These are phyloP conservation scores for Coemansia sp. DNA, from an alignment of 192 early-diverging fungal genomes.

Conservation along the genomic window DNA sequence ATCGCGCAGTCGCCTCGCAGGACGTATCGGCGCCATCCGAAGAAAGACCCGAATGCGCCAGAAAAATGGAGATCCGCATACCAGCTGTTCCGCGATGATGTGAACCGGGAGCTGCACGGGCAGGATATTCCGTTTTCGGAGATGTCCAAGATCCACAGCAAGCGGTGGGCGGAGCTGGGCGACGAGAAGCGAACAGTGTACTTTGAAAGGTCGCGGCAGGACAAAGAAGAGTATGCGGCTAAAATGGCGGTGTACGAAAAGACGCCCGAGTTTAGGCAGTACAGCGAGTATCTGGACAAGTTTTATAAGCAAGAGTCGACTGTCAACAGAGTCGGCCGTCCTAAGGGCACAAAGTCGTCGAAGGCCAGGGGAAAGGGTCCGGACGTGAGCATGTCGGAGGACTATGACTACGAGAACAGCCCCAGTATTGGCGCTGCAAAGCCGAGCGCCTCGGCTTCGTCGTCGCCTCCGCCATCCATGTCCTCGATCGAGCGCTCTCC, in stretches of 20 bases:
- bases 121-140: slow-evolving; percentile 45
- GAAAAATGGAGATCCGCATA: slow-evolving; percentile 54
- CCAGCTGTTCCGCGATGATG: slow-evolving; percentile 53
- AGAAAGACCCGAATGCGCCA: slow-evolving; percentile 48
- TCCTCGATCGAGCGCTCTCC: neutral
- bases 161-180: slow-evolving; percentile 41
- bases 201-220: slow-evolving; percentile 26
- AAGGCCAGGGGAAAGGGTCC: slow-evolving; percentile 26
- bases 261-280: slow-evolving; percentile 43
- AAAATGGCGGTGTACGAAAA: slow-evolving; percentile 40
- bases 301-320: slow-evolving; percentile 50
- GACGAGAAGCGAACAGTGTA: slow-evolving; percentile 26
- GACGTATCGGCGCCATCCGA: slow-evolving; percentile 48
- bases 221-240: slow-evolving; percentile 41
- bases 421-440: neutral
- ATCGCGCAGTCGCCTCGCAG: slow-evolving; percentile 26
- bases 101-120: slow-evolving; percentile 45
- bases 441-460: slow-evolving; percentile 4
- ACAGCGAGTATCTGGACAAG: slow-evolving; percentile 43
- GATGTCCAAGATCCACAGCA: slow-evolving; percentile 55
- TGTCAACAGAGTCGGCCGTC: slow-evolving; percentile 51
- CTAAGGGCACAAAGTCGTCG: slow-evolving; percentile 36
- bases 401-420: slow-evolving; percentile 6
- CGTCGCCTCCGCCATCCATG: slow-evolving; percentile 4
- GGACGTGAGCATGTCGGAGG: slow-evolving; percentile 8